Conservation (phyloP, 2,329 filamentous ascomycete species). For the Juglanconis oblonga region DNA sequence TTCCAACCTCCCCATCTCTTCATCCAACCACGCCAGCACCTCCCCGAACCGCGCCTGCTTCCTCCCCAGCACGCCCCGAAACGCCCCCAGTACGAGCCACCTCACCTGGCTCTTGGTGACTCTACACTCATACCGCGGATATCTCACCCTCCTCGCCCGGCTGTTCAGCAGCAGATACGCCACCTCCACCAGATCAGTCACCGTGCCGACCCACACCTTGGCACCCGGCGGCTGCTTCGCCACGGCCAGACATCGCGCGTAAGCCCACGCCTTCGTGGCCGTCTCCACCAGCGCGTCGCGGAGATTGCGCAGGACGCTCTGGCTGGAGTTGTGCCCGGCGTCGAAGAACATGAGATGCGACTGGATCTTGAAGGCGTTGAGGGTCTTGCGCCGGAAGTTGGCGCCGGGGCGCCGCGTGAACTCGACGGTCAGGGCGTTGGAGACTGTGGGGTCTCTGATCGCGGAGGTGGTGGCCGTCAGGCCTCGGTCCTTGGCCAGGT, state of each 20-base stretch:
- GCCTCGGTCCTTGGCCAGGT: conserved; percentile 68
- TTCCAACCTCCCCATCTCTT: conserved; percentile 39
- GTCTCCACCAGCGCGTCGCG: conserved; percentile 73
- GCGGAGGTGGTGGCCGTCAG: conserved; percentile 32
- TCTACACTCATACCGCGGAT: conserved; percentile 54
- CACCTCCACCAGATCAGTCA: conserved; percentile 63
- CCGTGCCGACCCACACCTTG: conserved; percentile 55
- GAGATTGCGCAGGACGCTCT: conserved; percentile 71
- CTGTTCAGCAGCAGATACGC: conserved; percentile 63
- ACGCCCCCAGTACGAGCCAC: conserved; percentile 69
- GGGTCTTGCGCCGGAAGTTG: conserved; percentile 75
- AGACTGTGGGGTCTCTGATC: conserved; percentile 43
- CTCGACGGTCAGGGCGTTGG: conserved; percentile 77
- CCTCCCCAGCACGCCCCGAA: conserved; percentile 61
- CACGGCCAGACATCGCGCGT: conserved; percentile 55
- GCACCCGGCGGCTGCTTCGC: conserved; percentile 54
- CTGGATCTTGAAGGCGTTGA: conserved; percentile 79
- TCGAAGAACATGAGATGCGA: conserved; percentile 83
- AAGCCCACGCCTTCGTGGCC: conserved; percentile 71
- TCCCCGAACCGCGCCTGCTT: conserved; percentile 68
- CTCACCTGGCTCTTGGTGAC: conserved; percentile 58
- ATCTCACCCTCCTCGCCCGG: conserved; percentile 40
- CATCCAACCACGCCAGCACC: conserved; percentile 67
- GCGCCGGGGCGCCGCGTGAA: conserved; percentile 68
- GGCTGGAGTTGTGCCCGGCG: conserved; percentile 68